phyloP scores from a whole-genome alignment of 2,329 filamentous ascomycete species.

The Aspergillus ibericus region DNA sequence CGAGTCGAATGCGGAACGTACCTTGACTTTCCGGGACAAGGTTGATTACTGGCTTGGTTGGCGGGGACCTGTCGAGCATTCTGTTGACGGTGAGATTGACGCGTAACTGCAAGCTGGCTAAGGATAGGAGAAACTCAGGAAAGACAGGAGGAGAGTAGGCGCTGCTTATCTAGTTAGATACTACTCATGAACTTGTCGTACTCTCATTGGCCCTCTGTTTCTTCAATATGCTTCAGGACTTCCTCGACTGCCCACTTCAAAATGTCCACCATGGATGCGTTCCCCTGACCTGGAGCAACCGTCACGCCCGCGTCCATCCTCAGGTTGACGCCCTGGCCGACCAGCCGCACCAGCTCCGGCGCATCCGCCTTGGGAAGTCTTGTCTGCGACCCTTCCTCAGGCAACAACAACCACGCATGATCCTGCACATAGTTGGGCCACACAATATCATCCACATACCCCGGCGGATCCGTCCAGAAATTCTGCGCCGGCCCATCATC shows the following conservation, averaged over 20 bases:
- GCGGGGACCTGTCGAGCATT: slow-evolving; percentile 25
- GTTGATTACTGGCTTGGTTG: slow-evolving; percentile 37
- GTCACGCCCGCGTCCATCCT: slow-evolving; percentile 49
- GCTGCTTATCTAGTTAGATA: neutral
- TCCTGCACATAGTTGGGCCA: slow-evolving; percentile 91
- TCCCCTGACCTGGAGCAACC: slow-evolving; percentile 52
- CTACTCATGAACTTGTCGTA: neutral
- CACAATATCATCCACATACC: slow-evolving; percentile 90
- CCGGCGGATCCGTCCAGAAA: slow-evolving; percentile 93
- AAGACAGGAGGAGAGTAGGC: neutral
- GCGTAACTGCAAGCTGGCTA: neutral
- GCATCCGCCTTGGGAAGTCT: slow-evolving; percentile 5
- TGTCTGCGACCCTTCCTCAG: slow-evolving; percentile 47
- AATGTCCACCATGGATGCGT: slow-evolving; percentile 61
- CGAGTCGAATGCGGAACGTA: neutral
- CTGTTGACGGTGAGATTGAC: neutral
- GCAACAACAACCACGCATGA: slow-evolving; percentile 77
- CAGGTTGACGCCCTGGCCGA: slow-evolving; percentile 36
- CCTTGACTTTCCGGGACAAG: slow-evolving; percentile 24
- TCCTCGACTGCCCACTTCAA: slow-evolving; percentile 68
- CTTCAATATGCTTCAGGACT: slow-evolving; percentile 49
- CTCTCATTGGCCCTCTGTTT: neutral
- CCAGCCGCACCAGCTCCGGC: slow-evolving; percentile 30
- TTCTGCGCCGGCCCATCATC: slow-evolving; percentile 58
- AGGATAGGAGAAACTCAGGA: neutral